Evolutionary conservation across 768 basidiomycete genomes (phyloP).

Genomic region (Calocybe indica): DNA sequence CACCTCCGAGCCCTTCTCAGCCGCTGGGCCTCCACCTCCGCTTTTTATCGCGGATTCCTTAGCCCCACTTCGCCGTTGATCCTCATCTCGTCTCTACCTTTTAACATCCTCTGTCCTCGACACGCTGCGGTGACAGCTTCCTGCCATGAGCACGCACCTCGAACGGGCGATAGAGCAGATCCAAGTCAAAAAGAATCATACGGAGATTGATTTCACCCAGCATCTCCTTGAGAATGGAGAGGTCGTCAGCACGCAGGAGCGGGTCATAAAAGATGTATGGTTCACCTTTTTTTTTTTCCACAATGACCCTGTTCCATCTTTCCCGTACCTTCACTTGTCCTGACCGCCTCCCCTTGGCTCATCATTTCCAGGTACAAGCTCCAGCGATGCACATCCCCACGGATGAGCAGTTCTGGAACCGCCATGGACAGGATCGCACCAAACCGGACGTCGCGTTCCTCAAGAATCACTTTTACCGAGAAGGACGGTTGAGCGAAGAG

Average conservation of each 20-base stretch:
- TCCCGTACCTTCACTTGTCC: too few species aligned
- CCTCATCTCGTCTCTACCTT: conserved; percentile 3
- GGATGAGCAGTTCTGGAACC: conserved; percentile 88
- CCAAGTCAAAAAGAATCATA: conserved; percentile 42
- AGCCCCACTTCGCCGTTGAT: too few species aligned
- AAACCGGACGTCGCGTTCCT: conserved; percentile 96
- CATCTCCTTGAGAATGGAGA: conserved; percentile 91
- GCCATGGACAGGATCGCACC: conserved; percentile 61
- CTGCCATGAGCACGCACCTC: conserved; percentile 45
- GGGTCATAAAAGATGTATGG: conserved; percentile 92
- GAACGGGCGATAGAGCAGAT: conserved; percentile 68
- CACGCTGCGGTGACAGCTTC: too few species aligned
- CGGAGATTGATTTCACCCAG: conserved; percentile 84
- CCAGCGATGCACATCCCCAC: conserved; percentile 93
- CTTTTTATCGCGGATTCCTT: not conserved
- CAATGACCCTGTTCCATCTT: too few species aligned
- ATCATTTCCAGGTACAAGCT: conserved; percentile 77
- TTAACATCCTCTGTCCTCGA: conserved; percentile 1
- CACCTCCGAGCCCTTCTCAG: conserved; percentile 7
- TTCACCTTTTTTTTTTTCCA: not conserved
- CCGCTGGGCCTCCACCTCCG: conserved; percentile 8
- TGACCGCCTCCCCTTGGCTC: too few species aligned
- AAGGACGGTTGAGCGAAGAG: conserved; percentile 89
- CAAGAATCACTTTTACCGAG: conserved; percentile 98
- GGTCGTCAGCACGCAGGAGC: conserved; percentile 87